Evolutionary conservation across 331 rosid genomes (phyloP).

Genomic region (Malus hybrid): DNA sequence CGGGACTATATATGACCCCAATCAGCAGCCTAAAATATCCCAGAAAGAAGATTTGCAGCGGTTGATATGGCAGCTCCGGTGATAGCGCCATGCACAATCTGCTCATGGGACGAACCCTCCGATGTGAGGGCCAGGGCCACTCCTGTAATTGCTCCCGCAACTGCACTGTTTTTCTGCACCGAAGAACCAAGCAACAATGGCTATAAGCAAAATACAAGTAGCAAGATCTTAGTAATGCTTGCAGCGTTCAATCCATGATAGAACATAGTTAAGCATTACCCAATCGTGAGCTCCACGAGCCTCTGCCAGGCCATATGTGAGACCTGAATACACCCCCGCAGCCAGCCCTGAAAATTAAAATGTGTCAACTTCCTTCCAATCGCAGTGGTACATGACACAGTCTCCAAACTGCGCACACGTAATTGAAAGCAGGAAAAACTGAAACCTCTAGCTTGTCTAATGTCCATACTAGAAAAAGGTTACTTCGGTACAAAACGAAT

Average conservation of each 20-base stretch:
- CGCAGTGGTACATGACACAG: no score
- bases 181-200: conserved; percentile 1
- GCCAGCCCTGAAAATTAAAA: conserved; percentile 47
- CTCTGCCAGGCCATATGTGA: conserved; percentile 77
- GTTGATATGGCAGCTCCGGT: conserved; percentile 85
- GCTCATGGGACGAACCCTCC: conserved; percentile 63
- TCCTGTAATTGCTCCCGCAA: conserved; percentile 78
- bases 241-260: background rate
- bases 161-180: conserved; percentile 82
- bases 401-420: background rate
- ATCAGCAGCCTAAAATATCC: conserved; percentile 37
- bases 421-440: background rate
- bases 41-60: conserved; percentile 72
- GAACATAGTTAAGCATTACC: conserved; percentile 30
- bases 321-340: conserved; percentile 83
- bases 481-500: background rate
- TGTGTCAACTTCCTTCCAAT: background rate
- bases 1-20: background rate
- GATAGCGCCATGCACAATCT: conserved; percentile 72
- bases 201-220: background rate
- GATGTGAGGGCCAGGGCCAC: conserved; percentile 60
- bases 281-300: conserved; percentile 87
- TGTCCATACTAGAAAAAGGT: background rate
- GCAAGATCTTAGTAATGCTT: no score
- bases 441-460: background rate